Base-by-base conservation (phyloP, 148 eudicot genomes). In the Suaeda aralocaspica region DNA sequence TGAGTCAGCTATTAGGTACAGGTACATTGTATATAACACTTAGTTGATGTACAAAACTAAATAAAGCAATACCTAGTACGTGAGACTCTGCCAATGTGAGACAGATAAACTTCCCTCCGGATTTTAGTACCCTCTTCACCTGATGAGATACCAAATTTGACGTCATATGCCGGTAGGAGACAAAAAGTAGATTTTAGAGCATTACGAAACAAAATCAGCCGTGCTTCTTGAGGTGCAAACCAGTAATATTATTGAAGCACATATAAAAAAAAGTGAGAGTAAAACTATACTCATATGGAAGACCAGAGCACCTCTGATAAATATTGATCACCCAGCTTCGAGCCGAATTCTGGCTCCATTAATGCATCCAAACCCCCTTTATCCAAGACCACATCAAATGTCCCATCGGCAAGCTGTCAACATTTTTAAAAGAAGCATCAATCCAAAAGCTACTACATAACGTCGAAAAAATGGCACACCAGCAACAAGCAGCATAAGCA, bases 291-390 rank as follows among this genome's bases (percentile, higher is more conserved):
- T 56, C 50, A 60, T 72, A 55, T 33, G 46, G 50, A 59, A 73
- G 70, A 72, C 66, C 71, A 76, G 24, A 69, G 62, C 84, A 93
- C 98, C 98, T 94, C 97, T 21, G 92, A 88, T 56, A 94, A 72
- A 79, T 94, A 94, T 69, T 82, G 84, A 78, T 61, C 82, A 21
- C 98, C 98, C 44, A 94, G 80, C 71, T 78, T 83, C 7, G 91
- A 49, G 22, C 98, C 98, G 63, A 80, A 81, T 78, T 85, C 85
- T 33, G 98, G 97, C 84, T 94, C 98, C 98, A 94, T 94, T 75
- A 94, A 76, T 31, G 98, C 97, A 84, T 94, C 98, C 81, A 94
- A 80, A 36, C 98, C 97, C 50, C 98, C 98, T 56, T 94, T 94
- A 55, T 94, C 98, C 72, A 94, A 79, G 69, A 89, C 85, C 42